Evolutionary conservation across 129 eudicot species (phyloP), one percentile per base, ranked within the genome.

Genomic region (Glebionis coronaria): DNA sequence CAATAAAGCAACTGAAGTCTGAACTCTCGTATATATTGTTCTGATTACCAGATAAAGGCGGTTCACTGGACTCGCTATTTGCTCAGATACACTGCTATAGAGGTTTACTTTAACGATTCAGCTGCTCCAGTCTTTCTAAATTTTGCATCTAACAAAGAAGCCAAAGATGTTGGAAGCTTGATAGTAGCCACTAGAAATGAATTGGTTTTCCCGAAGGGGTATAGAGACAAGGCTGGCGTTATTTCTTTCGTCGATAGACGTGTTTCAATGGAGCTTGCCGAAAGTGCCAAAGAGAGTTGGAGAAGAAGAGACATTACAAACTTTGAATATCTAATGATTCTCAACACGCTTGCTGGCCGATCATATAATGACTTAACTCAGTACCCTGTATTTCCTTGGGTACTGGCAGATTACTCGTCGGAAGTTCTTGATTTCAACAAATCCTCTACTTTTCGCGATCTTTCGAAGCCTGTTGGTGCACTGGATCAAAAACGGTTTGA

Each of bases 51-150:
- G 99, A 78, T 94, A 74, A 94, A 90, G 77, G 93, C 90, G 75
- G 99, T 94, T 61, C 97, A 94, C 63, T 94, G 97, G 99, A 94
- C 95, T 73, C 86, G 99, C 20, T 90, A 87, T 73, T 81, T 94
- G 85, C 90, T 94, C 57, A 82, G 97, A 79, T 89, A 94, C 84
- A 82, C 97, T 53, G 99, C 99, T 44, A 79, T 94, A 40, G 99
- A 94, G 82, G 83, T 94, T 70, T 94, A 87, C 84, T 94, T 90
- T 76, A 72, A 57, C 44, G 81, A 90, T 73, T 94, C 99, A 23
- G 77, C 71, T 65, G 85, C 99, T 53, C 95, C 99, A 45, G 70
- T 94, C 78, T 94, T 94, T 73, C 73, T 94, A 18, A 94, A 90
- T 78, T 94, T 94, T 75, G 73, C 95, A 64, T 84, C 97, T 35